Conservation (phyloP, 1,284 basidiomycete species). For the Cutaneotrichosporon sp. region DNA sequence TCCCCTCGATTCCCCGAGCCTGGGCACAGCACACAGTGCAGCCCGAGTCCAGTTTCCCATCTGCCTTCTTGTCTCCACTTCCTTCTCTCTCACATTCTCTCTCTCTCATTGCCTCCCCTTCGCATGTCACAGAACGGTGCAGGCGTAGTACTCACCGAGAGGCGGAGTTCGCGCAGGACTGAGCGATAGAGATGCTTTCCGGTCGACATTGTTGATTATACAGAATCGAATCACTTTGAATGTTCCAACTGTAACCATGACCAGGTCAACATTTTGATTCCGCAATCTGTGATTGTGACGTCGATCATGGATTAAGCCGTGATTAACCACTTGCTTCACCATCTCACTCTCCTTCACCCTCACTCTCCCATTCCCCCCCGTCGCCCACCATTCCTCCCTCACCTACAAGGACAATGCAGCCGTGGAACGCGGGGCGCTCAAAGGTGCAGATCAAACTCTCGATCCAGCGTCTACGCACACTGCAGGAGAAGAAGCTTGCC, state of each 20-base stretch:
- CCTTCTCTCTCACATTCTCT: not conserved
- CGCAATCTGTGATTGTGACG: constrained; percentile 5
- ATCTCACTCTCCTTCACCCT: too few relatives aligned
- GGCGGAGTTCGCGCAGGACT: constrained; percentile 48
- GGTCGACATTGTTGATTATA: constrained; percentile 15
- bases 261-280: constrained; percentile 20
- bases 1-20: too few relatives aligned
- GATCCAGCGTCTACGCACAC: constrained; percentile 80
- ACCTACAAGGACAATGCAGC: constrained; percentile 32
- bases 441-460: constrained; percentile 61
- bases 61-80: too few relatives aligned
- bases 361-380: too few relatives aligned
- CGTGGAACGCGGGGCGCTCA: constrained; percentile 43
- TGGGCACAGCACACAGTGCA: too few relatives aligned
- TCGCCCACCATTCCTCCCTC: not conserved
- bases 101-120: too few relatives aligned
- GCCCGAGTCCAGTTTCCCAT: too few relatives aligned
- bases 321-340: too few relatives aligned
- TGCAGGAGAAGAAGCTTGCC: constrained; percentile 91
- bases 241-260: too few relatives aligned
- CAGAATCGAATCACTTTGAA: not conserved
- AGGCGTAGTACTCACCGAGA: constrained; percentile 40
- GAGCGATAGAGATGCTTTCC: constrained; percentile 47
- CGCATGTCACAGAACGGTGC: too few relatives aligned
- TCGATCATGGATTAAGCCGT: not conserved